phyloP scores from a whole-genome alignment of 73 alveolate genomes.

The Paraurostyla sp. region DNA sequence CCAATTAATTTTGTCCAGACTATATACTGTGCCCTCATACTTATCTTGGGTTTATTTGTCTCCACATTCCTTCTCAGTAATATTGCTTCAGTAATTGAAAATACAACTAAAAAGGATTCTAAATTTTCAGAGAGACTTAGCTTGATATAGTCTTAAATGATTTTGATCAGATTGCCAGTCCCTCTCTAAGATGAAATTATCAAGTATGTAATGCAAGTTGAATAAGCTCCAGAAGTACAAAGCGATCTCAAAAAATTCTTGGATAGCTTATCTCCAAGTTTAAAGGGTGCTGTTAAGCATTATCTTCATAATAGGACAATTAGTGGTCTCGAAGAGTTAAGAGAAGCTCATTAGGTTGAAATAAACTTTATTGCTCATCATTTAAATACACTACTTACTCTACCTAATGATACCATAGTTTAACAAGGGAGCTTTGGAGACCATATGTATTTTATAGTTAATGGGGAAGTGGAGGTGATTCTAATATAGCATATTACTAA shows the following conservation, averaged over 20 bases:
- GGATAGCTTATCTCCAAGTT: conserved; percentile 36
- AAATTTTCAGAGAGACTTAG: conserved; percentile 17
- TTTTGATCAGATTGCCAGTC: background rate
- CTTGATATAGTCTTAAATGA: background rate
- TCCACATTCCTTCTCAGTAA: conserved; percentile 39
- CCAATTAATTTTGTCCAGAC: background rate
- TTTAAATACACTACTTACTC: background rate
- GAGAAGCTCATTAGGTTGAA: conserved; percentile 21
- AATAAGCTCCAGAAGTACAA: conserved; percentile 57
- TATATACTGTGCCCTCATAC: background rate
- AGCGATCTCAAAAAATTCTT: conserved; percentile 4
- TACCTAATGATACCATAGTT: conserved; percentile 12
- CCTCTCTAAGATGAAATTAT: conserved; percentile 32
- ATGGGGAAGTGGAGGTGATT: conserved; percentile 24
- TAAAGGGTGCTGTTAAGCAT: background rate
- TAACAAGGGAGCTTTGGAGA: conserved; percentile 30
- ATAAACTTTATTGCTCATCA: conserved; percentile 4
- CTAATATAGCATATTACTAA: background rate
- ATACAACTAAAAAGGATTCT: conserved; percentile 26
- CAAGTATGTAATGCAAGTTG: conserved; percentile 46
- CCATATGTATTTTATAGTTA: conserved; percentile 36
- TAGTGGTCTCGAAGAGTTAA: background rate
- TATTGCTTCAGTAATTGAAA: conserved; percentile 39
- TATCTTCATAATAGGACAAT: conserved; percentile 19
- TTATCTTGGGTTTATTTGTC: conserved; percentile 8